Percentiles rank a stretch among this genome's conserved stretches.
phyloP scores from a whole-genome alignment of 148 eudicot genomes.

The Agrostemma githago region DNA sequence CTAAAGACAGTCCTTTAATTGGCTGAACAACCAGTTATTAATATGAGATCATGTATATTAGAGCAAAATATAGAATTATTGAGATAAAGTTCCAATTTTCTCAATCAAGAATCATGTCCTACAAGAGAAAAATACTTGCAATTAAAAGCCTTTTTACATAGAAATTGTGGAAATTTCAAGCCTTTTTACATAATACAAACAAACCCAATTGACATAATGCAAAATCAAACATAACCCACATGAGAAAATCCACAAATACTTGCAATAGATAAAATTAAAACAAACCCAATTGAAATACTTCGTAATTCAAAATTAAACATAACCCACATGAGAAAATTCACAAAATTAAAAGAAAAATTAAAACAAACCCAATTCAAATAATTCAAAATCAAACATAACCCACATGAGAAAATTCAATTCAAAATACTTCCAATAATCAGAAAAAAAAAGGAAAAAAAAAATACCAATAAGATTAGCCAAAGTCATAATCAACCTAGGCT shows the following conservation, averaged over 20 bases:
- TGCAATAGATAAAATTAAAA: background rate
- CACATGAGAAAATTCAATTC: background rate
- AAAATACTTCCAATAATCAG: background rate
- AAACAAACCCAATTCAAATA: background rate
- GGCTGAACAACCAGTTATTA: too few species aligned
- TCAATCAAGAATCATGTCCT: background rate
- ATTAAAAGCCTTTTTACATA: background rate
- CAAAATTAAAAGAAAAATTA: background rate
- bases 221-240: background rate
- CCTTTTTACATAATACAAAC: background rate
- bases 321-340: too few species aligned
- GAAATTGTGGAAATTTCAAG: background rate
- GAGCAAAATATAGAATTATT: too few species aligned
- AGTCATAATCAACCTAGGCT: constrained; percentile 15
- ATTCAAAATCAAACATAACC: background rate
- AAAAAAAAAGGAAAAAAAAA: background rate
- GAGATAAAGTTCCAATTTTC: too few species aligned
- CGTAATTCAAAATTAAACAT: too few species aligned
- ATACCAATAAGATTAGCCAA: constrained; percentile 16
- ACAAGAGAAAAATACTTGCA: background rate
- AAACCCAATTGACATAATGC: constrained; percentile 1
- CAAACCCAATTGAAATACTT: too few species aligned
- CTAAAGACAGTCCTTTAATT: too few species aligned
- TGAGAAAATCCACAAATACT: background rate
- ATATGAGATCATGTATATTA: too few species aligned